A percentile compares a stretch with the other conserved stretches of the same genome.
These are phyloP conservation scores for Phytopythium litorale DNA, from an alignment of 352 stramenopile species.

Conservation along the genomic window DNA sequence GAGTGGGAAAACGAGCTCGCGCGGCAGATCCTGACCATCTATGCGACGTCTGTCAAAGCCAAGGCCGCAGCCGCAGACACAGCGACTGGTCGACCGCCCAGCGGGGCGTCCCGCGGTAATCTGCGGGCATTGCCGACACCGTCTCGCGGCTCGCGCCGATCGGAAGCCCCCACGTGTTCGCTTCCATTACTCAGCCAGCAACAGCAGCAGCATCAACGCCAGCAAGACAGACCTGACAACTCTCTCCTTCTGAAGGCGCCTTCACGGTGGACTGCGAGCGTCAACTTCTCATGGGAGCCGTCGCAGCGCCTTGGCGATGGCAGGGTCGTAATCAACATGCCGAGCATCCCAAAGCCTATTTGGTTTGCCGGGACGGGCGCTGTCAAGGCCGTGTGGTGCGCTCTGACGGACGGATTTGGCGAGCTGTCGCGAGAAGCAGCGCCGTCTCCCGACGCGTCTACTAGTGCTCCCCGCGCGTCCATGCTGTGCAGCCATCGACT, in stretches of 20 bases:
- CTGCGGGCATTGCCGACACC: background rate
- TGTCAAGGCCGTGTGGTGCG: conserved; percentile 82
- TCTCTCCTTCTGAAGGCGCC: background rate
- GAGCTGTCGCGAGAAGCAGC: conserved; percentile 12
- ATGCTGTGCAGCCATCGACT: conserved; percentile 55
- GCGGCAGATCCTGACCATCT: conserved; percentile 87
- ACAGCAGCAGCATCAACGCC: no score
- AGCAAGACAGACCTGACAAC: background rate
- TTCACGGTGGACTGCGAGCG: conserved; percentile 1
- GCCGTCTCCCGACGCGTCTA: background rate
- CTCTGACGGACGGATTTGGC: conserved; percentile 52
- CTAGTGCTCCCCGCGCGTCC: background rate
- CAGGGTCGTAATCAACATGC: conserved; percentile 78
- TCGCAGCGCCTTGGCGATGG: conserved; percentile 51
- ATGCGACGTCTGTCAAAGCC: conserved; percentile 66
- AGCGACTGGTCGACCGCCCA: background rate
- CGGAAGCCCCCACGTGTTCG: background rate
- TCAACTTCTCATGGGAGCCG: conserved; percentile 69
- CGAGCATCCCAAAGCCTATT: conserved; percentile 70
- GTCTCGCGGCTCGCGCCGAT: background rate
- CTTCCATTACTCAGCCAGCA: background rate
- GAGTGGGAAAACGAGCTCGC: conserved; percentile 91
- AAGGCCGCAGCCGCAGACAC: conserved; percentile 24
- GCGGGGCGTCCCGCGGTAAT: background rate
- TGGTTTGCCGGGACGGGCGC: conserved; percentile 84